Evolutionary conservation across 2,329 filamentous ascomycete genomes (phyloP), one percentile per base, ranked within the genome.

Genomic region (Fusarium sp.): DNA sequence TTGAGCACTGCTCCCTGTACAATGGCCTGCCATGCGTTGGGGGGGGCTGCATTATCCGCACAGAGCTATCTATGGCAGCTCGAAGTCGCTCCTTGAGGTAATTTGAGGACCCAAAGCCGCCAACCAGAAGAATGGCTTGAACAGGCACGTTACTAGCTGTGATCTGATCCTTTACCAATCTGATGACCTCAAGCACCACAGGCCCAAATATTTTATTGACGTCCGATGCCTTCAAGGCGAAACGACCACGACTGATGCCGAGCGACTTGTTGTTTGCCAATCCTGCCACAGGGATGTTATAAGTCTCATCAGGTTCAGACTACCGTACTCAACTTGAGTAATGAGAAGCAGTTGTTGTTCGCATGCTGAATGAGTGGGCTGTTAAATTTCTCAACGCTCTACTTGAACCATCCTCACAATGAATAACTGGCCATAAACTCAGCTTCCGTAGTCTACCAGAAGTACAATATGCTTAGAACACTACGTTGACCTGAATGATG

Each of bases 1-100:
- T 85, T 86, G 81, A 86, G 84, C 28, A 87, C 85, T 21, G 86
- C 86, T 23, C 86, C 86, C 38, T 83, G 82, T 1, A 85, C 85
- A 12, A 88, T 83, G 5, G 86, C 83, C 18, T 83, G 81, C 86
- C 86, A 88, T 21, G 85, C 82, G 57, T 85, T 83, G 9, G 81
- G 80, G 81, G 80, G 0, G 86, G 85, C 66, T 86, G 85, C 69
- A 87, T 75, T 56, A 88, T 81, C 61, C 83, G 78, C 23, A 85
- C 80, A 2, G 75, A 76, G 25, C 70, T 69, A 37, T 79, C 78
- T 23, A 86, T 75, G 0, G 81, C 72, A 58, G 79, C 74, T 54
- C 80, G 77, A 13, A 88, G 75, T 19, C 82, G 78, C 68, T 84
- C 79, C 68, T 83, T 83, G 35, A 86, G 80, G 69, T 86, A 86